These are phyloP conservation scores for Thuidium tamariscinum DNA, from an alignment of 225 moss, liverwort and hornwort species.

Conservation along the genomic window DNA sequence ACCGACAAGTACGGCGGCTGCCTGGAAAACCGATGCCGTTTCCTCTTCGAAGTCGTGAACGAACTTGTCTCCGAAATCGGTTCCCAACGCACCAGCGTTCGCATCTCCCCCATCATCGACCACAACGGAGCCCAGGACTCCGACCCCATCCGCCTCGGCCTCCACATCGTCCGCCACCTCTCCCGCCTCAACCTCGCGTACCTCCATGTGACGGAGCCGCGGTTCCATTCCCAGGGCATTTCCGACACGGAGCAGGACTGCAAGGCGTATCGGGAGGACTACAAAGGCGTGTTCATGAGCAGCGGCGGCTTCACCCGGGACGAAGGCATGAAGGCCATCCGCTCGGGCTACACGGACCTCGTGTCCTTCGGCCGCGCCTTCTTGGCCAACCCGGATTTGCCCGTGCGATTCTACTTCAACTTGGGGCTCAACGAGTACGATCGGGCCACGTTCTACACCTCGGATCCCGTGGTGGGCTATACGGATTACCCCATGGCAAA, in stretches of 20 bases:
- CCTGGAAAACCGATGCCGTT: conserved; percentile 39
- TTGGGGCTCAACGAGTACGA: conserved; percentile 21
- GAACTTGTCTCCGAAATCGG: conserved; percentile 17
- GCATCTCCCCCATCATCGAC: conserved; percentile 45
- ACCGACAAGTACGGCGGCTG: conserved; percentile 22
- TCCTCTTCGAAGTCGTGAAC: conserved; percentile 23
- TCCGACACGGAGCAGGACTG: background rate
- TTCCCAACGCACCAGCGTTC: conserved; percentile 21
- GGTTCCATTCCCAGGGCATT: conserved; percentile 4
- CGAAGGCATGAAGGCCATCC: conserved; percentile 30
- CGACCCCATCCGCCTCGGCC: conserved; percentile 13
- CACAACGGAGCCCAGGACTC: conserved; percentile 28
- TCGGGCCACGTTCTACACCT: conserved; percentile 26
- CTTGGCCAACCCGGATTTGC: conserved; percentile 27
- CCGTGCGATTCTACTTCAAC: conserved; percentile 10
- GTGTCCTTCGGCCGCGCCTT: conserved; percentile 24
- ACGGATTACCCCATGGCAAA: background rate
- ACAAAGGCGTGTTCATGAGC: conserved; percentile 31
- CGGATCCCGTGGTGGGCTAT: conserved; percentile 5
- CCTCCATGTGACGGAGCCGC: conserved; percentile 39
- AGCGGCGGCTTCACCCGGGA: conserved; percentile 22
- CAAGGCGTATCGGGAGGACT: background rate
- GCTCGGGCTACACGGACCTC: background rate
- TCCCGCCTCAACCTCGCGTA: conserved; percentile 14
- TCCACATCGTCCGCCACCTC: conserved; percentile 21